These are phyloP conservation scores for Myriosclerotinia scirpicola DNA, from an alignment of 2,329 filamentous ascomycete species.

Conservation along the genomic window DNA sequence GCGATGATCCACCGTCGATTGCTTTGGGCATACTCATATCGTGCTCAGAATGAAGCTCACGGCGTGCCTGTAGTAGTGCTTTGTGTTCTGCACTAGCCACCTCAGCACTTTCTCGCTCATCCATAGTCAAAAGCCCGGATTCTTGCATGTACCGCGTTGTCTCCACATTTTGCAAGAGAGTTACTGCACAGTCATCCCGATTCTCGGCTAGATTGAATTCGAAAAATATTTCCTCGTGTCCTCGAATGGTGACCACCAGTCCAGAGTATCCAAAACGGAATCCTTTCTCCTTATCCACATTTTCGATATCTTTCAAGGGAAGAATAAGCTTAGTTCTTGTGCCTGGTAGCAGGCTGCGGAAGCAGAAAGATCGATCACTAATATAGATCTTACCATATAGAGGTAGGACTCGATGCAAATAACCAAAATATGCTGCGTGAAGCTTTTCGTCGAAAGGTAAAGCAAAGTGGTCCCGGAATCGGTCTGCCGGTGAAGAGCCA, in stretches of 20 bases:
- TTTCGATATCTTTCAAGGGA: constrained; percentile 87
- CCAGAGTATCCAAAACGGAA: constrained; percentile 91
- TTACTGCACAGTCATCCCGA: constrained; percentile 86
- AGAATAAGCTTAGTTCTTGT: constrained; percentile 91
- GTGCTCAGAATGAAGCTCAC: constrained; percentile 52
- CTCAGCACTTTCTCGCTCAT: constrained; percentile 70
- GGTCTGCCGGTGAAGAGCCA: constrained; percentile 66
- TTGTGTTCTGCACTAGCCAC: constrained; percentile 78
- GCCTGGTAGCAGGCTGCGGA: constrained; percentile 84
- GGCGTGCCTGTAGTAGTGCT: constrained; percentile 72
- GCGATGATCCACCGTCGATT: constrained; percentile 59
- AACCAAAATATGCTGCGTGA: constrained; percentile 88
- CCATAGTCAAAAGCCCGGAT: constrained; percentile 63
- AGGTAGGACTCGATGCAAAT: constrained; percentile 83
- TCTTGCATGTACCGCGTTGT: constrained; percentile 69
- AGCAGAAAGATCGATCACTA: constrained; percentile 84
- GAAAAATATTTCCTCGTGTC: constrained; percentile 95
- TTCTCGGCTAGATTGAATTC: constrained; percentile 78
- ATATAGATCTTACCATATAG: constrained; percentile 97
- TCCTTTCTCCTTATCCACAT: constrained; percentile 90
- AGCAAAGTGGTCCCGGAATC: constrained; percentile 88
- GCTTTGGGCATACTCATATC: constrained; percentile 52
- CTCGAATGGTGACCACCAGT: constrained; percentile 86
- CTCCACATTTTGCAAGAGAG: constrained; percentile 74
- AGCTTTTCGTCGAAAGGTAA: constrained; percentile 81